phyloP scores from a whole-genome alignment of 805 yeast species.

The Candida broadrunensis region DNA sequence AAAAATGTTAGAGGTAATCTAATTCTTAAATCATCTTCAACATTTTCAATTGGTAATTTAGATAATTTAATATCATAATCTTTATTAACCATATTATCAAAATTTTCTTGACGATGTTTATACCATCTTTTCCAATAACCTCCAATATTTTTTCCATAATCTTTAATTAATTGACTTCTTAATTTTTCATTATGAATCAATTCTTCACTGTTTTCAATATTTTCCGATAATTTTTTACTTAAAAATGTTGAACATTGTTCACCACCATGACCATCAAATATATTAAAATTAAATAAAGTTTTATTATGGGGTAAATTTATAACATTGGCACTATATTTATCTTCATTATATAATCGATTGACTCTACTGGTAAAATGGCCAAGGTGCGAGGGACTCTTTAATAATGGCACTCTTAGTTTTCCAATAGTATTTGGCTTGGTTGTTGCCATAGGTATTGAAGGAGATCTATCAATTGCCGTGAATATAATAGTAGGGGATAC shows the following conservation, averaged over 20 bases:
- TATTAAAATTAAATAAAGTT: conserved; percentile 57
- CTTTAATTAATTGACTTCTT: conserved; percentile 43
- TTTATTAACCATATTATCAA: conserved; percentile 21
- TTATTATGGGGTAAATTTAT: conserved; percentile 29
- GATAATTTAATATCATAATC: conserved; percentile 11
- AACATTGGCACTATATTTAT: conserved; percentile 66
- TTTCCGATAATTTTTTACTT: conserved; percentile 46
- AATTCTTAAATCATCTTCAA: conserved; percentile 53
- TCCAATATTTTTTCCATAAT: conserved; percentile 61
- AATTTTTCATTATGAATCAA: conserved; percentile 22
- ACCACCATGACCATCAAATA: conserved; percentile 97
- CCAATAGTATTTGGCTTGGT: conserved; percentile 14
- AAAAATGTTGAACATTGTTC: conserved; percentile 66
- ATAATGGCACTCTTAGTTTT: conserved; percentile 50
- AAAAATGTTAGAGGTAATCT: conserved; percentile 65
- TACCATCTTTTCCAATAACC: conserved; percentile 86
- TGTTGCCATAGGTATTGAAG: conserved; percentile 6
- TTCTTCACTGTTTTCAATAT: conserved; percentile 46
- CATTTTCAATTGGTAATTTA: conserved; percentile 9
- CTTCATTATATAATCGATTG: conserved; percentile 79
- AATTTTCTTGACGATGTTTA: conserved; percentile 38
- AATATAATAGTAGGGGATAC: conserved; percentile 23
- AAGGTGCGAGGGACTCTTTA: conserved; percentile 65
- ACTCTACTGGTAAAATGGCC: conserved; percentile 82
- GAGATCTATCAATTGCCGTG: conserved; percentile 21